Conservation (phyloP, 495 filamentous ascomycete species). For the Hamigera avellanea region DNA sequence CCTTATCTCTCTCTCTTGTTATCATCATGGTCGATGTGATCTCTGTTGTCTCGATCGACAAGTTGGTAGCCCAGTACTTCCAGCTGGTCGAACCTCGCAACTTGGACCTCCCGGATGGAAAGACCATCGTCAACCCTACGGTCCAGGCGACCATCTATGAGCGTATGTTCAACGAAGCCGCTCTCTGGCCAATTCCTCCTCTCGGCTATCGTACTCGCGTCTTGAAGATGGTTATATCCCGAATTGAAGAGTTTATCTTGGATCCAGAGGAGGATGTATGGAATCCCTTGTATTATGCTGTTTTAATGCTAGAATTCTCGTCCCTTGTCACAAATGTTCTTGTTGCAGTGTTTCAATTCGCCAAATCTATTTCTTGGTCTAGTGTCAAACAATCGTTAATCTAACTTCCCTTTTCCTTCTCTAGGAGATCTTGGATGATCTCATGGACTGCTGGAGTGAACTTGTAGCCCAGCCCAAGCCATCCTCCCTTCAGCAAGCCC, state of each 20-base stretch:
- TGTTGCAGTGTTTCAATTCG: no score
- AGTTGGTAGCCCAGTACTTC: conserved; percentile 46
- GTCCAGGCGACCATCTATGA: conserved; percentile 54
- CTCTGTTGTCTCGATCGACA: conserved; percentile 13
- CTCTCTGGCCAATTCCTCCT: conserved; percentile 44
- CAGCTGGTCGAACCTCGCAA: conserved; percentile 48
- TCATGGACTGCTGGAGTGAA: conserved; percentile 48
- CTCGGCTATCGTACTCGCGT: conserved; percentile 56
- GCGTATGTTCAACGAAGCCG: conserved; percentile 48
- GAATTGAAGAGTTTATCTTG: conserved; percentile 54
- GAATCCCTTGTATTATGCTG: conserved; percentile 3
- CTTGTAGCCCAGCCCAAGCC: conserved; percentile 49
- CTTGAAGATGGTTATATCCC: conserved; percentile 54
- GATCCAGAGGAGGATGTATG: conserved; percentile 82
- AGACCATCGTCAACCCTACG: conserved; percentile 36
- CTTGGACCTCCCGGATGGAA: conserved; percentile 42
- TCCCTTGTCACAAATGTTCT: not conserved
- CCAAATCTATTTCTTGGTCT: not conserved
- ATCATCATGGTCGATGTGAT: conserved; percentile 1
- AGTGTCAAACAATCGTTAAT: not conserved
- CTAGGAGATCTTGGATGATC: conserved; percentile 66
- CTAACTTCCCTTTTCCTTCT: conserved; percentile 4
- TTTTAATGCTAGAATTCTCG: conserved; percentile 1
- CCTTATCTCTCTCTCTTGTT: not conserved
- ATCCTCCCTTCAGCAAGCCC: conserved; percentile 48